These are phyloP conservation scores for Solioccasus polychromus DNA, from an alignment of 768 basidiomycete species.

Conservation along the genomic window DNA sequence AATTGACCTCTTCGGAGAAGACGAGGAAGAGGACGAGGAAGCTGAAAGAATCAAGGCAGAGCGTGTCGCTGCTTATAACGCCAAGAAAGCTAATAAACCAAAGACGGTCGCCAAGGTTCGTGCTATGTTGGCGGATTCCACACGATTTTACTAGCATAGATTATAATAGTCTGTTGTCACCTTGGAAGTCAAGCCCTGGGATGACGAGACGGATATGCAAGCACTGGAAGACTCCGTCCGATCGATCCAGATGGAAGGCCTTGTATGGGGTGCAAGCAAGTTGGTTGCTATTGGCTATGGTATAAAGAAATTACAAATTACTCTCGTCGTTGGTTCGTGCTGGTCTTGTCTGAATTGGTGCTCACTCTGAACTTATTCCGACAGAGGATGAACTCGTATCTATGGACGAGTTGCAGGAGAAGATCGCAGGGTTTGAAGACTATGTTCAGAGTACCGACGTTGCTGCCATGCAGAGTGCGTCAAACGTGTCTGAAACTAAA, in stretches of 20 bases:
- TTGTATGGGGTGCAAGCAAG: constrained; percentile 95
- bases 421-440: constrained; percentile 81
- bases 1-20: constrained; percentile 87
- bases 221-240: constrained; percentile 82
- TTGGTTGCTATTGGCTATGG: constrained; percentile 91
- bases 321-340: constrained; percentile 52
- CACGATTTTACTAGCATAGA: constrained; percentile 11
- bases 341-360: neutral
- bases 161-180: constrained; percentile 91
- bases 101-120: constrained; percentile 85
- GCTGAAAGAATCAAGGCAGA: constrained; percentile 87
- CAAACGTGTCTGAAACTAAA: neutral
- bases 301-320: constrained; percentile 88
- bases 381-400: constrained; percentile 95
- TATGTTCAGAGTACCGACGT: constrained; percentile 90
- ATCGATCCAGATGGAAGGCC: constrained; percentile 82
- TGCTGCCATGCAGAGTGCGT: constrained; percentile 87
- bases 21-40: constrained; percentile 80
- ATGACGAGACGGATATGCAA: constrained; percentile 97
- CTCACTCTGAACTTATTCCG: neutral
- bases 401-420: constrained; percentile 89
- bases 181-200: constrained; percentile 98
- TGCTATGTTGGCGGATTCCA: constrained; percentile 3
- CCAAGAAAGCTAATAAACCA: constrained; percentile 88
- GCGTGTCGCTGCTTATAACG: constrained; percentile 90